Percentiles rank a stretch among this genome's conserved stretches.
These are phyloP conservation scores for Neonectria faginata DNA, from an alignment of 2,329 filamentous ascomycete genomes.

Conservation along the genomic window DNA sequence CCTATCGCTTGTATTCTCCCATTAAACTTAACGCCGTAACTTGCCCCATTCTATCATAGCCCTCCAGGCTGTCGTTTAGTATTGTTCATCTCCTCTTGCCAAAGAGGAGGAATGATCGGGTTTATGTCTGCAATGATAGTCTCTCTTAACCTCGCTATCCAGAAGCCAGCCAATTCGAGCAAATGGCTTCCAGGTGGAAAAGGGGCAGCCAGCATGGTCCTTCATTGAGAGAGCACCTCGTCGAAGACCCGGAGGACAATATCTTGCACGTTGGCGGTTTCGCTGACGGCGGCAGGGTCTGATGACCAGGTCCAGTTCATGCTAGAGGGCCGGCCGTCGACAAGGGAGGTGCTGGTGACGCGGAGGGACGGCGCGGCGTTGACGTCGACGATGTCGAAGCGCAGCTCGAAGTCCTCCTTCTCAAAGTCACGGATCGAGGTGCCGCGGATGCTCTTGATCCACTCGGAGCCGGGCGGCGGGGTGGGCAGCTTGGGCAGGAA, in stretches of 20 bases:
- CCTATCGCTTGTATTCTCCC: conserved; percentile 8
- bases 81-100: background rate
- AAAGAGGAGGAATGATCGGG: background rate
- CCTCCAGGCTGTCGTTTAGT: background rate
- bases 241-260: conserved; percentile 38
- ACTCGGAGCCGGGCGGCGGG: conserved; percentile 31
- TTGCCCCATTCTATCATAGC: no score
- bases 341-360: conserved; percentile 36
- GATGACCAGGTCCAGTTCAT: conserved; percentile 50
- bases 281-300: conserved; percentile 21
- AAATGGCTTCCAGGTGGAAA: background rate
- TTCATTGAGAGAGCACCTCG: conserved; percentile 36
- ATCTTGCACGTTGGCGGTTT: conserved; percentile 38
- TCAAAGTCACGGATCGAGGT: conserved; percentile 48
- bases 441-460: conserved; percentile 49
- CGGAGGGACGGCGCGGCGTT: conserved; percentile 37
- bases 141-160: background rate
- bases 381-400: conserved; percentile 47
- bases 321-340: conserved; percentile 29
- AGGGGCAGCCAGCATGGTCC: background rate
- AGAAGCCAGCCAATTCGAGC: conserved; percentile 7
- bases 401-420: conserved; percentile 47
- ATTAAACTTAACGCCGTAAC: conserved; percentile 18
- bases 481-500: conserved; percentile 44
- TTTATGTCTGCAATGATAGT: background rate